Evolutionary conservation across 805 yeast species (phyloP).

Genomic region (Metschnikowia reukaufii): DNA sequence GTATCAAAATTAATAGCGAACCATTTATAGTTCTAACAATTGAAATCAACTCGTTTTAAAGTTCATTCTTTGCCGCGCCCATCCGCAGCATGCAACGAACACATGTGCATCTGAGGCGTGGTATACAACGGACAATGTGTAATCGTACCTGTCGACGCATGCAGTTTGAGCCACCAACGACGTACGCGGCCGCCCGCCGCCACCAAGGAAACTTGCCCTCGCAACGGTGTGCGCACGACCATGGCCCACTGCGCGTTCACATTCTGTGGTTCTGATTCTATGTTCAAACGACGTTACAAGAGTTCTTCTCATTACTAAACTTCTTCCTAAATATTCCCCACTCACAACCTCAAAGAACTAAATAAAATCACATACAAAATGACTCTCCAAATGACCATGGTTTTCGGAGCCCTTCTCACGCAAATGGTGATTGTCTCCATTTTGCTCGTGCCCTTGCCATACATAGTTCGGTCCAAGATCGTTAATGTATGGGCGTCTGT

Average conservation of each 20-base stretch:
- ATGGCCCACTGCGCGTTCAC: not conserved
- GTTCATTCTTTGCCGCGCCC: not conserved
- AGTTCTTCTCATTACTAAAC: not conserved
- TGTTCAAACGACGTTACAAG: not conserved
- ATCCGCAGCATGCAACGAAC: not conserved
- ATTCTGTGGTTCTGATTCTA: not conserved
- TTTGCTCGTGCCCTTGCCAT: constrained; percentile 57
- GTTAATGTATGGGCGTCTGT: constrained; percentile 37
- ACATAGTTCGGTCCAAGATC: constrained; percentile 43
- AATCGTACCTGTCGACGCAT: not conserved
- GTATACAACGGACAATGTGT: not conserved
- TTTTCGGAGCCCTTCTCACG: constrained; percentile 48
- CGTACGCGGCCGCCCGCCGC: too few relatives aligned
- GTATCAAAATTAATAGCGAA: too few relatives aligned
- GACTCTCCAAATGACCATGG: constrained; percentile 47
- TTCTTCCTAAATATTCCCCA: constrained; percentile 1
- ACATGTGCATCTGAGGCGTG: not conserved
- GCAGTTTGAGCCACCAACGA: not conserved
- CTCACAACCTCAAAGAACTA: not conserved
- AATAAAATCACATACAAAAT: constrained; percentile 22
- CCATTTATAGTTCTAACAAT: too few relatives aligned
- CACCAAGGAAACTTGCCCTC: too few relatives aligned
- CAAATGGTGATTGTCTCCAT: constrained; percentile 52
- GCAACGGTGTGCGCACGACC: not conserved
- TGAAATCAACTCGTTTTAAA: too few relatives aligned